phyloP scores from a whole-genome alignment of 148 eudicot genomes.

The Salicornia ramosissima region DNA sequence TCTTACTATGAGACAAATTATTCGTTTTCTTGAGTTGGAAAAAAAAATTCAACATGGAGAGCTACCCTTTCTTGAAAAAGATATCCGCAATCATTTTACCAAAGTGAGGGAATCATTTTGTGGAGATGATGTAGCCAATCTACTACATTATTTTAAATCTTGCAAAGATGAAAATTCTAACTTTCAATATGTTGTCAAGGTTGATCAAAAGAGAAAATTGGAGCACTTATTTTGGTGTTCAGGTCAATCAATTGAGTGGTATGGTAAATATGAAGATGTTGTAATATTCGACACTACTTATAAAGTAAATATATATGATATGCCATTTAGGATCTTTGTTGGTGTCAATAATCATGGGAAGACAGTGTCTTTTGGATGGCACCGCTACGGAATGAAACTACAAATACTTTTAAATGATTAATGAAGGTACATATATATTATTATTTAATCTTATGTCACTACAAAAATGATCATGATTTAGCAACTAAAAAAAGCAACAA shows the following conservation, averaged over 20 bases:
- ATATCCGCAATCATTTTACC: not conserved
- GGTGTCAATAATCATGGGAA: not conserved
- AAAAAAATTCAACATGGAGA: not conserved
- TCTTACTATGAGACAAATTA: slow-evolving; percentile 2
- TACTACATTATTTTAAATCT: not conserved
- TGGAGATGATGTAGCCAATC: not conserved
- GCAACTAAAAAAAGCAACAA: too few relatives aligned
- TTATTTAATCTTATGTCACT: too few relatives aligned
- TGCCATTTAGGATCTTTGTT: not conserved
- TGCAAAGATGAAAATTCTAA: not conserved
- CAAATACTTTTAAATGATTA: too few relatives aligned
- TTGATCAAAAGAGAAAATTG: too few relatives aligned
- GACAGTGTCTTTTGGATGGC: not conserved
- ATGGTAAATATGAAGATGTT: not conserved
- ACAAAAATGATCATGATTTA: too few relatives aligned
- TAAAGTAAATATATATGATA: too few relatives aligned
- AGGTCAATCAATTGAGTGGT: too few relatives aligned
- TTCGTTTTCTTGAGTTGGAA: slow-evolving; percentile 3
- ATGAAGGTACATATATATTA: too few relatives aligned
- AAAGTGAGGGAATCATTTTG: not conserved
- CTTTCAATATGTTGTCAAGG: too few relatives aligned
- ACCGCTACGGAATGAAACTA: too few relatives aligned
- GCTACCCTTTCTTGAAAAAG: too few relatives aligned
- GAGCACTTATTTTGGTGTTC: too few relatives aligned
- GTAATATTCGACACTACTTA: not conserved